Base-by-base conservation (phyloP, 305 asterid species). In the Fraxinus sp. region DNA sequence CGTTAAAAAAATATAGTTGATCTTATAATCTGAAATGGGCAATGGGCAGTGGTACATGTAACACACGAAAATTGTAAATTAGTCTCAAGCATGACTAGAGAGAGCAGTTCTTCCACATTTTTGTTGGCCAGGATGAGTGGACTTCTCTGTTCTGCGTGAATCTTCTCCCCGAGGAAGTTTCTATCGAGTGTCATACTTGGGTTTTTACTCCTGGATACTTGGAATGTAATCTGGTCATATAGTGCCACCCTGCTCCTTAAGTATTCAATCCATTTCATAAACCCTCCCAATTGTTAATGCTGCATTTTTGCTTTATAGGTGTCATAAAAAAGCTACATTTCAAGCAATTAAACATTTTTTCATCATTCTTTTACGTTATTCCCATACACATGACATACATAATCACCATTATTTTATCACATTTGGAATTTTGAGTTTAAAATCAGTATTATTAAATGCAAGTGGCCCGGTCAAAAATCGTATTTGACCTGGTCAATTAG, bases 11-110 rank as follows among this genome's bases (percentile, higher is more conserved):
- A 35, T 74, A 32, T 28, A 55, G 77, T 75, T 49, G 70, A 24
- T 64, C 33, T 77, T 78, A 66, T 66, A 66, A 26, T 66, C 18
- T 79, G 75, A 76, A 70, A 41, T 70, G 84, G 43, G 66, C 72
- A 30, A 70, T 82, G 71, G 68, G 79, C 59, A 30, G 77, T 7
- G 76, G 30, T 68, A 16, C 36, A 66, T 26, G 16, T 66, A 24
- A 22, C 73, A 22, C 33, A 8, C 26, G 33, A 64, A 66, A 64
- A 26, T 64, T 26, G 16, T 64, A 66, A 66, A 26, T 66, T 24
- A 24, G 35, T 26, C 36, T 28, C 74, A 9, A 66, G 74, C 3
- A 4, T 26, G 35, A 26, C 74, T 24, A 66, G n/a, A 66, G 73
- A 66, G 33, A 66, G 73, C n/a, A 24, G 16, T 66, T 66, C 73